Evolutionary conservation across 805 yeast species (phyloP).

Genomic region (Candida namnaoensis): DNA sequence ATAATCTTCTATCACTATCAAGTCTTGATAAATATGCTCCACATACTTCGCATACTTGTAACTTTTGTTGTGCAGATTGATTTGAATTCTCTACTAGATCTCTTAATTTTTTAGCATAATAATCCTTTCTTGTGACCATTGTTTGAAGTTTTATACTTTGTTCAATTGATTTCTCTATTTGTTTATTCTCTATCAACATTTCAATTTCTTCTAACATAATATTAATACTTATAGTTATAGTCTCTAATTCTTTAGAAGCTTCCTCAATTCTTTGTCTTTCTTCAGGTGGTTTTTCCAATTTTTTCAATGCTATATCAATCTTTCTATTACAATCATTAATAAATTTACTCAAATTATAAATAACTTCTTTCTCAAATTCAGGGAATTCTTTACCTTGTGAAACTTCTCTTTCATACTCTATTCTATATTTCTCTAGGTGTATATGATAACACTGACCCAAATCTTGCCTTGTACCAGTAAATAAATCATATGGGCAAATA

Average conservation of each 20-base stretch:
- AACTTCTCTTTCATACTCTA: constrained; percentile 50
- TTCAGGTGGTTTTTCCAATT: constrained; percentile 67
- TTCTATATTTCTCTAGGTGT: constrained; percentile 66
- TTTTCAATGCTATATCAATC: constrained; percentile 50
- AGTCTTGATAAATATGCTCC: constrained; percentile 82
- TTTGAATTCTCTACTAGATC: constrained; percentile 64
- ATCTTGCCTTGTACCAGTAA: constrained; percentile 74
- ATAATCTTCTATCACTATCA: constrained; percentile 82
- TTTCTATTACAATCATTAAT: constrained; percentile 60
- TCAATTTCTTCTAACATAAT: constrained; percentile 61
- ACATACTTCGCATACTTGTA: constrained; percentile 85
- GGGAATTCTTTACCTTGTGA: constrained; percentile 34
- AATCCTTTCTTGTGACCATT: constrained; percentile 38
- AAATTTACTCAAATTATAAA: constrained; percentile 39
- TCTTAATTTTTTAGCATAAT: constrained; percentile 46
- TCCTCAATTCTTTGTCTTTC: constrained; percentile 53
- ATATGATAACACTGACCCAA: constrained; percentile 71
- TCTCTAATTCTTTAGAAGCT: constrained; percentile 49
- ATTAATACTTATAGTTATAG: constrained; percentile 53
- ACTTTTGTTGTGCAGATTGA: constrained; percentile 80
- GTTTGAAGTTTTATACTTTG: constrained; percentile 38
- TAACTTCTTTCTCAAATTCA: constrained; percentile 37
- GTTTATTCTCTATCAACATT: constrained; percentile 38
- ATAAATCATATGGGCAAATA: constrained; percentile 77
- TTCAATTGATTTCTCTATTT: constrained; percentile 40